These are phyloP conservation scores for Termitomyces eurrhizus DNA, from an alignment of 768 basidiomycete genomes.

Conservation along the genomic window DNA sequence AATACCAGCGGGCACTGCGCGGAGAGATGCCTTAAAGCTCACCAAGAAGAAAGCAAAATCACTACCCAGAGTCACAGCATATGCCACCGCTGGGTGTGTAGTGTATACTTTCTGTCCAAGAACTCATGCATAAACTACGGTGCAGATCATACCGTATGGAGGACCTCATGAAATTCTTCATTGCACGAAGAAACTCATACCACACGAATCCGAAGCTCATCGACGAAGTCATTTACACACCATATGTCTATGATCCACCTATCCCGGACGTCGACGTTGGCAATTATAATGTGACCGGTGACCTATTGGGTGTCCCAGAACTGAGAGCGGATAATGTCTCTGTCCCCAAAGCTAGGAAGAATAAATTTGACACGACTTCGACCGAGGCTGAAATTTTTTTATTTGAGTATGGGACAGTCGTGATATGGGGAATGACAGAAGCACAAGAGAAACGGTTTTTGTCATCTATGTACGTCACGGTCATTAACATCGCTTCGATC, in stretches of 20 bases:
- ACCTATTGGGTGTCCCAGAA: slow-evolving; percentile 78
- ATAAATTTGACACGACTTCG: slow-evolving; percentile 62
- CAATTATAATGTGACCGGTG: slow-evolving; percentile 48
- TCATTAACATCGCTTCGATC: slow-evolving; percentile 12
- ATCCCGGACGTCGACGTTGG: slow-evolving; percentile 25
- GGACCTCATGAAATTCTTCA: slow-evolving; percentile 86
- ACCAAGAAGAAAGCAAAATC: slow-evolving; percentile 95
- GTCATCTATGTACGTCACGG: slow-evolving; percentile 77
- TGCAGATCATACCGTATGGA: slow-evolving; percentile 83
- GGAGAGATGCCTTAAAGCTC: slow-evolving; percentile 82
- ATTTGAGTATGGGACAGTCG: slow-evolving; percentile 92
- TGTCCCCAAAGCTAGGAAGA: slow-evolving; percentile 48
- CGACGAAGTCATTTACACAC: slow-evolving; percentile 92
- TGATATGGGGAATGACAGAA: slow-evolving; percentile 98
- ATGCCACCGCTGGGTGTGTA: slow-evolving; percentile 84
- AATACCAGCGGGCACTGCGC: slow-evolving; percentile 92
- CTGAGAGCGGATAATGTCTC: slow-evolving; percentile 38
- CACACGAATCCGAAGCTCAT: slow-evolving; percentile 84
- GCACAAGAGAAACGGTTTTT: slow-evolving; percentile 87
- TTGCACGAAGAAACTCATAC: slow-evolving; percentile 77
- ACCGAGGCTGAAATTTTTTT: slow-evolving; percentile 87
- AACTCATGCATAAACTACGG: not conserved
- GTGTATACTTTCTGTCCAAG: not conserved
- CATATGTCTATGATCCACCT: slow-evolving; percentile 74
- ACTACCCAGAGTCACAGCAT: slow-evolving; percentile 91